Evolutionary conservation across 2,329 filamentous ascomycete genomes (phyloP).

Genomic region (Penicillium sp.): DNA sequence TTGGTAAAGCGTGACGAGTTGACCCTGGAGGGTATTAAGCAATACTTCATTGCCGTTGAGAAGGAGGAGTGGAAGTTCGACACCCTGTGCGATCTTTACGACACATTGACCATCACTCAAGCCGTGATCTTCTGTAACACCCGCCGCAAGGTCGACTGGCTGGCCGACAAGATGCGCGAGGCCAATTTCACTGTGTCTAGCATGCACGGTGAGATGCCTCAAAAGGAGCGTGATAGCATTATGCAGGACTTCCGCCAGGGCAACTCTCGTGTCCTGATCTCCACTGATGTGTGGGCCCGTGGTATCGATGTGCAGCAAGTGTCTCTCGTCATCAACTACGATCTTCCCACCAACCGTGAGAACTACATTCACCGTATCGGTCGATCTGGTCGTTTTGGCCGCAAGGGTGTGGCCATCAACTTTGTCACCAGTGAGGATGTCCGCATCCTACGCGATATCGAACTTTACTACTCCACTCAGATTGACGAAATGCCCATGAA

Average conservation of each 20-base stretch:
- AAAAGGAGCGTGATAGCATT: slow-evolving; percentile 95
- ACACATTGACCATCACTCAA: slow-evolving; percentile 99
- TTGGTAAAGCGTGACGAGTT: slow-evolving; percentile 99
- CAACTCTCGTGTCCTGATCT: slow-evolving; percentile 96
- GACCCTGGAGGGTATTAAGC: slow-evolving; percentile 99
- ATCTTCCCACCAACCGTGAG: slow-evolving; percentile 96
- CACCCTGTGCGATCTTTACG: slow-evolving; percentile 97
- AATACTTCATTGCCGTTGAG: slow-evolving; percentile 99
- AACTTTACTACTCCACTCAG: slow-evolving; percentile 99
- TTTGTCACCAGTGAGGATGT: slow-evolving; percentile 99
- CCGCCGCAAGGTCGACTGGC: slow-evolving; percentile 99
- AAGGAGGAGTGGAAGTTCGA: slow-evolving; percentile 99
- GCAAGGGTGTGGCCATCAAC: slow-evolving; percentile 99
- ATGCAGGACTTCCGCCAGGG: slow-evolving; percentile 99
- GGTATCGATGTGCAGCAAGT: slow-evolving; percentile 99
- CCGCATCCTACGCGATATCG: slow-evolving; percentile 99
- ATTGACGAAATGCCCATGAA: slow-evolving; percentile 99
- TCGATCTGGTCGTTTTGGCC: slow-evolving; percentile 98
- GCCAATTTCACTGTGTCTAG: slow-evolving; percentile 99
- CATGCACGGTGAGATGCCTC: slow-evolving; percentile 99
- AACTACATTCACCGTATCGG: slow-evolving; percentile 99
- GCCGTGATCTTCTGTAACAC: slow-evolving; percentile 99
- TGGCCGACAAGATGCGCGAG: slow-evolving; percentile 97
- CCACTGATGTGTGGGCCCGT: slow-evolving; percentile 95
- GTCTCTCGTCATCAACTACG: slow-evolving; percentile 99